Base-by-base conservation (phyloP, 768 basidiomycete species). In the Boletellus ananas region DNA sequence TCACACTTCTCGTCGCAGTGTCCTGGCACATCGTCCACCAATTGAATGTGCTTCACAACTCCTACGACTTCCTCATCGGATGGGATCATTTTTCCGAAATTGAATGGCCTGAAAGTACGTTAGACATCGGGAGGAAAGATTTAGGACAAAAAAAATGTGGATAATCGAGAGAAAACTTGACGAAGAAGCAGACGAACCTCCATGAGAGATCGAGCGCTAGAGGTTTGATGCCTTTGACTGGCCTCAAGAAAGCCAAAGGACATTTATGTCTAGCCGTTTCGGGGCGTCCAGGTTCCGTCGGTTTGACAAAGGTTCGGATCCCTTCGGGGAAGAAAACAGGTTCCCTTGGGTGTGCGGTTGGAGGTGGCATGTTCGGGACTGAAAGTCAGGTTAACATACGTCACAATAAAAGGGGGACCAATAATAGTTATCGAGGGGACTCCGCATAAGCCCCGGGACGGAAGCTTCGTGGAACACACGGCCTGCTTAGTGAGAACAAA, bases 141-240 rank as follows among this genome's bases (percentile, higher is more conserved):
- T 50, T 31, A 31, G 35, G 11, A 20, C 17, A 31, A 43, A 25
- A 12, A 49, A 12, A 29, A 44, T 13, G 17, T 25, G 20, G 37
- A 41, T 31, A 34, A 40, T 13, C 13, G 29, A 21, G 18, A 25
- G 31, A 31, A 31, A 31, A 5, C n/a, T 7, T 21, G 7, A 9
- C 7, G 23, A 29, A 47, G 18, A 33, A 44, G 43, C 31, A 45
- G 44, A 71, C 77, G 43, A 50, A 86, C 86, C 78, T 76, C 87
- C 87, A 89, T 13, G 83, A 81, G 43, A 90, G 67, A 29, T 79
- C 74, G 13, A 88, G 70, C 18, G 75, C 71, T 4, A 88, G 69
- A 4, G 84, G 72, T 47, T 79, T 75, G 18, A 80, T 62, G 2
- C 85, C 85, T 58, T 79, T 83, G 14, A 73, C 76, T 55, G 79